Base-by-base conservation (phyloP, 176 grass and related monocot genomes). In the Carex cristatella region DNA sequence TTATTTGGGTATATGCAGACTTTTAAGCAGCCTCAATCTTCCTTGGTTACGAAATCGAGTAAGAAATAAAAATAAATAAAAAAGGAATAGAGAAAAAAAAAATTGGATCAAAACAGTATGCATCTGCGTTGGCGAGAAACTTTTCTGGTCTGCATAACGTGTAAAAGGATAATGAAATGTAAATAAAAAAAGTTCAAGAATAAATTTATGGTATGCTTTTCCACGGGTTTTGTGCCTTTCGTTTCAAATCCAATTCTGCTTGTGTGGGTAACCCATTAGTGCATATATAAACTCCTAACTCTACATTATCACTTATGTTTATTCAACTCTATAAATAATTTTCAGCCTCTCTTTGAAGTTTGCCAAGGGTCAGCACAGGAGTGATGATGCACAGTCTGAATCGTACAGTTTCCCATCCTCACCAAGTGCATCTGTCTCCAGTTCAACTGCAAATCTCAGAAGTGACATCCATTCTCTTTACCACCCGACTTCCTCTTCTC, bases 271-370 rank as follows among this genome's bases (percentile, higher is more conserved):
- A 81, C 35, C 59, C 32, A 15, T 81, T 59, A 18, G 10, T 57
- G 54, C 54, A 61, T n/a, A 10, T 61, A 59, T 60, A 35, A 81
- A 61, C 15, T 60, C 10, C 59, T 46, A 65, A 83, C 19, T 19
- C 35, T 44, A 28, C 57, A 19, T 33, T 31, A 27, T 71, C 27
- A 31, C 33, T 79, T 84, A 59, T 67, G 55, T 80, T 85, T 61
- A 30, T 51, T 69, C 37, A 57, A 65, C 1, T 64, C 42, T 84
- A 4, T 79, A 32, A 73, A 86, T 82, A 63, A 40, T 40, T 90
- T 87, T 80, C 95, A 99, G 96, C 86, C 85, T 91, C 87, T 88
- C 90, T 78, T 61, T 87, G 83, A 94, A 89, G 84, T 84, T 92
- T 68, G 77, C 69, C 82, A 72, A 84, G 84, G 89, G 84, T 28